Evolutionary conservation across 108 stramenopile species (phyloP).

Genomic region (Poteriospumella lacustris): DNA sequence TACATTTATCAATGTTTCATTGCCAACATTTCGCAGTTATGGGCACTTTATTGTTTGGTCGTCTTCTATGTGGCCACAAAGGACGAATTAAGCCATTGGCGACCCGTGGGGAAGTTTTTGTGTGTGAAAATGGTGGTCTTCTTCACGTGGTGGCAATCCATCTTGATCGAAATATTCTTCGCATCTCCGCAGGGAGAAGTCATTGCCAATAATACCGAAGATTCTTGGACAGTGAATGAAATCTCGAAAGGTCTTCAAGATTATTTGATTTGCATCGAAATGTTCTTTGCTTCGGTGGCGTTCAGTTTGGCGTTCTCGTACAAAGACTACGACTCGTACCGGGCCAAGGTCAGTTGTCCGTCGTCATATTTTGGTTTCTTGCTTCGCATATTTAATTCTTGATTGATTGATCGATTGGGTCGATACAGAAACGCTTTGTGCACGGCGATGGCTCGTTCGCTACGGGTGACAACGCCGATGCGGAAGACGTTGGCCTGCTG

Average conservation of each 20-base stretch:
- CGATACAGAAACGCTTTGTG: no score
- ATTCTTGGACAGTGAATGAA: neutral
- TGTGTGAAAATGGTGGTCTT: conserved; percentile 95
- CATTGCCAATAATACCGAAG: neutral
- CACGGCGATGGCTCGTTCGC: no score
- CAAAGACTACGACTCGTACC: conserved; percentile 78
- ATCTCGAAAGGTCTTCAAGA: conserved; percentile 53
- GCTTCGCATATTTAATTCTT: no score
- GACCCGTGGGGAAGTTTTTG: conserved; percentile 87
- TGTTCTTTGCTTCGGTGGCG: conserved; percentile 81
- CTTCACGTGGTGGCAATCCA: conserved; percentile 93
- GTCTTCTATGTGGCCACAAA: conserved; percentile 76
- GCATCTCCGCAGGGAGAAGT: neutral
- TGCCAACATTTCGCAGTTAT: conserved; percentile 73
- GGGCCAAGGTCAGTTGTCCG: no score
- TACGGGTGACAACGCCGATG: no score
- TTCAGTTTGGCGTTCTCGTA: conserved; percentile 83
- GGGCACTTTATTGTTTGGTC: conserved; percentile 86
- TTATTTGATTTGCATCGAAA: conserved; percentile 87
- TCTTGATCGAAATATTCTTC: conserved; percentile 67
- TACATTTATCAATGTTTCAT: conserved; percentile 64
- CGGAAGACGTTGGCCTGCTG: no score
- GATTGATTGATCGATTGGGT: no score
- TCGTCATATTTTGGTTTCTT: no score
- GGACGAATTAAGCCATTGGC: conserved; percentile 70